Percentiles rank a stretch among this genome's conserved stretches.
Conservation (phyloP, 2,329 filamentous ascomycete species). For the Shiraia bambusicola region DNA sequence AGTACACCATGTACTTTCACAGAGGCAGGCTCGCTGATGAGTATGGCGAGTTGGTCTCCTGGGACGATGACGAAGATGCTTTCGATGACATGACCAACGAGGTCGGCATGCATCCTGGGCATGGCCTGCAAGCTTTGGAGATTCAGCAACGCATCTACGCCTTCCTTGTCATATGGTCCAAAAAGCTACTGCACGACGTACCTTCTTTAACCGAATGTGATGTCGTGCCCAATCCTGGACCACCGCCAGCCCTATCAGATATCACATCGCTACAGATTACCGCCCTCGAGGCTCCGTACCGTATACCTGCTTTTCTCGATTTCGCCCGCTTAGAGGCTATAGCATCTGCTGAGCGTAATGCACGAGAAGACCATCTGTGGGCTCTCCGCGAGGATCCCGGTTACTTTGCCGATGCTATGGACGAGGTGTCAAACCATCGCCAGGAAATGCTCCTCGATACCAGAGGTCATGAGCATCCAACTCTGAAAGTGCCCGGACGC, state of each 20-base stretch:
- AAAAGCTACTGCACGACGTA: constrained; percentile 53
- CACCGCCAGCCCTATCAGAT: constrained; percentile 4
- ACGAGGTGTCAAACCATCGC: constrained; percentile 52
- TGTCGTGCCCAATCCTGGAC: constrained; percentile 6
- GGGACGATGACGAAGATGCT: constrained; percentile 43
- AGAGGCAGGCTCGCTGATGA: constrained; percentile 27
- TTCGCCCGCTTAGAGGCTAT: constrained; percentile 49
- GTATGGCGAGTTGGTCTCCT: constrained; percentile 44
- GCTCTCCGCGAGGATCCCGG: constrained; percentile 59
- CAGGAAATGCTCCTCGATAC: constrained; percentile 15
- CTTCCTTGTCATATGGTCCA: constrained; percentile 55
- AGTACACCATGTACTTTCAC: constrained; percentile 41
- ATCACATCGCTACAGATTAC: constrained; percentile 32
- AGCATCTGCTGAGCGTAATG: constrained; percentile 1
- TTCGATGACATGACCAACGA: constrained; percentile 41
- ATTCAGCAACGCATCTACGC: constrained; percentile 51
- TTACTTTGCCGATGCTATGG: constrained; percentile 55
- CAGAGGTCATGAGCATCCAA: constrained; percentile 13
- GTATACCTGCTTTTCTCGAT: constrained; percentile 51
- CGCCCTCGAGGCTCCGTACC: constrained; percentile 55
- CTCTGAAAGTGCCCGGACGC: constrained; percentile 4
- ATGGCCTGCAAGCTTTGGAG: constrained; percentile 55
- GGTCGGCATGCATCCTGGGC: constrained; percentile 47
- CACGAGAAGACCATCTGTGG: constrained; percentile 30
- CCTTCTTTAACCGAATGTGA: constrained; percentile 1